These are phyloP conservation scores for Ottelia alismoides DNA, from an alignment of 106 monocot genomes.

Conservation along the genomic window DNA sequence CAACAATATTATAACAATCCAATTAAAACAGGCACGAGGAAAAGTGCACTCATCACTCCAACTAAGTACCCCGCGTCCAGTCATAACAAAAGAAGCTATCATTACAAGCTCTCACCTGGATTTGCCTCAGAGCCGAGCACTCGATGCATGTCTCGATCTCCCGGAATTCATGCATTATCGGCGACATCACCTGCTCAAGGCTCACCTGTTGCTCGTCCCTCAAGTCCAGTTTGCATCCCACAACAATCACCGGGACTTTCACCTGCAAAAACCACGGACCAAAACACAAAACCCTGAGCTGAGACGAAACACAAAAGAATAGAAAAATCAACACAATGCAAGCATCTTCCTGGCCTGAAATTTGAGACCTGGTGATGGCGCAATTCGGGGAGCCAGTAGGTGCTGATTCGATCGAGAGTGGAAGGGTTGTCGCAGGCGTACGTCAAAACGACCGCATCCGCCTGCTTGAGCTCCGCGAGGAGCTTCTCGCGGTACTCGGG, in stretches of 20 bases:
- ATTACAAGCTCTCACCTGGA: too few relatives aligned
- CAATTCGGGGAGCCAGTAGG: conserved; percentile 76
- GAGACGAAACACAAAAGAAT: neutral
- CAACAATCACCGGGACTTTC: conserved; percentile 68
- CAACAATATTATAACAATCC: neutral
- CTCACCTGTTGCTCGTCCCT: conserved; percentile 57
- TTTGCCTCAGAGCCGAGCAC: too few relatives aligned
- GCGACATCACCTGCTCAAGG: conserved; percentile 63
- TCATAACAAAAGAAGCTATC: conserved; percentile 29
- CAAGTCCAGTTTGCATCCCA: conserved; percentile 70
- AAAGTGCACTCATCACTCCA: too few relatives aligned
- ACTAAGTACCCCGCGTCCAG: conserved; percentile 14
- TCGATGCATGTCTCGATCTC: too few relatives aligned
- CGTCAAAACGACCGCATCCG: conserved; percentile 61
- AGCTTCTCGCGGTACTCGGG: conserved; percentile 40
- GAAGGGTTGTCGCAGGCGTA: conserved; percentile 60
- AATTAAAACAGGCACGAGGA: too few relatives aligned
- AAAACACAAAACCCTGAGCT: neutral
- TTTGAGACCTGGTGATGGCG: conserved; percentile 31
- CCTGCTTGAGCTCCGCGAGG: conserved; percentile 37
- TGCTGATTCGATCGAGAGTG: conserved; percentile 61
- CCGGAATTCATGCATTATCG: conserved; percentile 88
- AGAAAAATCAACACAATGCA: neutral
- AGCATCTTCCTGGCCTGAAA: neutral
- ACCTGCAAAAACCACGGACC: conserved; percentile 21